Conservation (phyloP, 2,329 filamentous ascomycete species). For the Botrytis tulipae region DNA sequence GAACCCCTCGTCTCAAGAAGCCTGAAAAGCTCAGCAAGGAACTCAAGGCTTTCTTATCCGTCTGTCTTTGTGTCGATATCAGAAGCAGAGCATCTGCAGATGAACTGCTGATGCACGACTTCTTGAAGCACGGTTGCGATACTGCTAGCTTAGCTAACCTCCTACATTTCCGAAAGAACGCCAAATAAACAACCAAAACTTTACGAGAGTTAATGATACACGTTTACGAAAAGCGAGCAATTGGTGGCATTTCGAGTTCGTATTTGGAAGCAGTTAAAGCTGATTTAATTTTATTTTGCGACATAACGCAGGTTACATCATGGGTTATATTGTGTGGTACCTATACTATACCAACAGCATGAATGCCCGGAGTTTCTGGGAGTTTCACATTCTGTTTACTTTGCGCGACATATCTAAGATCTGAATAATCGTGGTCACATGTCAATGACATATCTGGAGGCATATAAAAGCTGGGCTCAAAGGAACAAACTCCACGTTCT, state of each 20-base stretch:
- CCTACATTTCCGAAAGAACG: constrained; percentile 79
- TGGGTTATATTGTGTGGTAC: constrained; percentile 27
- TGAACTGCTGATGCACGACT: constrained; percentile 88
- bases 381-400: constrained; percentile 16
- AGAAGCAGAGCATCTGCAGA: constrained; percentile 89
- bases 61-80: constrained; percentile 95
- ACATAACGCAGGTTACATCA: constrained; percentile 26
- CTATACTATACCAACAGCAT: constrained; percentile 27
- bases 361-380: constrained; percentile 32
- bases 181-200: constrained; percentile 48
- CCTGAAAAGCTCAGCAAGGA: constrained; percentile 97
- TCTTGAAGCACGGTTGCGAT: constrained; percentile 86
- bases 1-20: constrained; percentile 94
- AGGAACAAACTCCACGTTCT: constrained; percentile 9
- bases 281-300: constrained; percentile 16
- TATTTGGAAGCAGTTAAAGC: constrained; percentile 14
- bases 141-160: constrained; percentile 80
- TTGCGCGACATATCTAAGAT: constrained; percentile 8
- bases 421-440: constrained; percentile 3
- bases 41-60: constrained; percentile 92
- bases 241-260: constrained; percentile 14
- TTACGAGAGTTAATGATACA: constrained; percentile 19
- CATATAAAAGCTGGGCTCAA: not conserved
- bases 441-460: constrained; percentile 16
- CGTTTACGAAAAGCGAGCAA: constrained; percentile 18